Percentiles rank a stretch among this genome's conserved stretches.
These are phyloP conservation scores for Epichloe uncinata DNA, from an alignment of 2,329 filamentous ascomycete species.

Conservation along the genomic window DNA sequence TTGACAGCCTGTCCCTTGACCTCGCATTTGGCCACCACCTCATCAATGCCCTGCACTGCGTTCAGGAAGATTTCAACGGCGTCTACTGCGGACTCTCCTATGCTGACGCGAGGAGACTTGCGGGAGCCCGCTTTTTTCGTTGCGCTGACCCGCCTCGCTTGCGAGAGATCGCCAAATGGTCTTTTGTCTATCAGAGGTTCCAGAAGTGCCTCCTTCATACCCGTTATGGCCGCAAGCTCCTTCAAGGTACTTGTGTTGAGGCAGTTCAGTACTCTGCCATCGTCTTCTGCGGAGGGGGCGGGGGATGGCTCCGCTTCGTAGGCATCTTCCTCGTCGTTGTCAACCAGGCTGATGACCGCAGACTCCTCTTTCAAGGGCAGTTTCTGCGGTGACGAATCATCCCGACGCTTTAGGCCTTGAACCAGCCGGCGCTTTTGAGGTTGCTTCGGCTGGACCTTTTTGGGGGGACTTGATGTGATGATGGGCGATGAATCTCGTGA, in stretches of 20 bases:
- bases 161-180: conserved; percentile 56
- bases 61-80: conserved; percentile 57
- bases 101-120: conserved; percentile 31
- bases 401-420: conserved; percentile 20
- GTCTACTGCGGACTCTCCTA: conserved; percentile 40
- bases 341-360: conserved; percentile 22
- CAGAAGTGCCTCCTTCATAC: conserved; percentile 56
- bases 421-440: conserved; percentile 20
- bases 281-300: conserved; percentile 17
- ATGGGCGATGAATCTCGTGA: conserved; percentile 10
- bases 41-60: conserved; percentile 72
- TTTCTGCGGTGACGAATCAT: conserved; percentile 12
- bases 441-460: conserved; percentile 11
- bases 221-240: conserved; percentile 72
- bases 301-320: conserved; percentile 24
- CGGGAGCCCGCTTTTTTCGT: conserved; percentile 33
- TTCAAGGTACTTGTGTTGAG: conserved; percentile 67
- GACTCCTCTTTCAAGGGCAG: conserved; percentile 18
- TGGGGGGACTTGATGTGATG: conserved; percentile 16
- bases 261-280: conserved; percentile 52
- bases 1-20: conserved; percentile 47
- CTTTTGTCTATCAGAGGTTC: conserved; percentile 57
- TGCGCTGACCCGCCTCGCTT: conserved; percentile 51
- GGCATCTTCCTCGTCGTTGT: conserved; percentile 29
- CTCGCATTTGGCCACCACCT: conserved; percentile 66